These are phyloP conservation scores for Orbilia brochopaga DNA, from an alignment of 2,329 filamentous ascomycete genomes.

Conservation along the genomic window DNA sequence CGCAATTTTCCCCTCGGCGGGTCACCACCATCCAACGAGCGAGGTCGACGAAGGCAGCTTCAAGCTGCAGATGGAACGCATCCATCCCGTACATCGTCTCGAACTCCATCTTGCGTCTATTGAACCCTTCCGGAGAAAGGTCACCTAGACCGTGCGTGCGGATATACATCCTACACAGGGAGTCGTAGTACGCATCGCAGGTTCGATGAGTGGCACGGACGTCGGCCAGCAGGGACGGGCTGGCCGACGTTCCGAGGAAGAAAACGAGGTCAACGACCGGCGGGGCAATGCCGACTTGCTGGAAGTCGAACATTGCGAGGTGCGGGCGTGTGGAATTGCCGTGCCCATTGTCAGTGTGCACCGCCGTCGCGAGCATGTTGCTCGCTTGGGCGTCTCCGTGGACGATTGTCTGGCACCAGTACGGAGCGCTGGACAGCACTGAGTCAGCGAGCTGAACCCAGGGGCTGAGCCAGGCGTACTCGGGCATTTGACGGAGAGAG, in stretches of 20 bases:
- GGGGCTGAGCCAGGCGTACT: constrained; percentile 65
- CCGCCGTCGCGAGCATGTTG: constrained; percentile 66
- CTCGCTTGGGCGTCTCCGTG: constrained; percentile 75
- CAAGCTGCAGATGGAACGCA: too few relatives aligned
- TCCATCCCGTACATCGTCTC: too few relatives aligned
- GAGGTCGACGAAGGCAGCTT: too few relatives aligned
- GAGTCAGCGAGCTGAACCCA: constrained; percentile 65
- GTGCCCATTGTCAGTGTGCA: too few relatives aligned
- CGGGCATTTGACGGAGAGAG: constrained; percentile 13
- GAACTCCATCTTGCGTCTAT: too few relatives aligned
- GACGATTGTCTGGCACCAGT: constrained; percentile 64
- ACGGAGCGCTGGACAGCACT: constrained; percentile 63
- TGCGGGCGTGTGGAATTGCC: too few relatives aligned
- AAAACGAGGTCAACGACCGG: constrained; percentile 67
- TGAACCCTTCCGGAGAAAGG: too few relatives aligned
- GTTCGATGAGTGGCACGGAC: too few relatives aligned
- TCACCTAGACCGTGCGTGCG: too few relatives aligned
- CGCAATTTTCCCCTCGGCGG: constrained; percentile 50
- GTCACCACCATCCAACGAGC: too few relatives aligned
- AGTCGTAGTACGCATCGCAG: too few relatives aligned
- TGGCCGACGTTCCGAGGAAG: constrained; percentile 61
- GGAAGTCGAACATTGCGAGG: constrained; percentile 71
- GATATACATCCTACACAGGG: constrained; percentile 64
- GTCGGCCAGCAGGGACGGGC: constrained; percentile 61
- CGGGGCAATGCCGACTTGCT: constrained; percentile 70